Evolutionary conservation across 2,329 filamentous ascomycete genomes (phyloP), one percentile per base, ranked within the genome.

Genomic region (Sporothrix protearum): DNA sequence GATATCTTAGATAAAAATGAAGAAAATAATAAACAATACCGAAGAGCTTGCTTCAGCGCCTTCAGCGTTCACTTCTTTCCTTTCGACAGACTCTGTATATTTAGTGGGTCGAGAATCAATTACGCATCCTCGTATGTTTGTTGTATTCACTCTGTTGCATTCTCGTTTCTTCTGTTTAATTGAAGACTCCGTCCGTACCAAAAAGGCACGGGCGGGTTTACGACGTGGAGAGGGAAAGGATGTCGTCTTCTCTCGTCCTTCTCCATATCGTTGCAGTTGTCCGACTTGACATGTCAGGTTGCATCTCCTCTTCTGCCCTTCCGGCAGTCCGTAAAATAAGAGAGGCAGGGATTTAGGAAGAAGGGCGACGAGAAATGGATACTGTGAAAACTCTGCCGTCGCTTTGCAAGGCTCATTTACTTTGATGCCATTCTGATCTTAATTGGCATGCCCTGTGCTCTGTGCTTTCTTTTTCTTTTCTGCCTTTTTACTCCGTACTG

Each of bases 281-380:
- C 67, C 57, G 33, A 69, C 57, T 64, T 69, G 71, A 72, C 57
- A 49, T 45, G 71, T 72, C 67, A 69, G 66, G 70, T 71, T 63
- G 55, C 70, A 71, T 68, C 45, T 53, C 14, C 30, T 28, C 45
- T 7, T 22, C 22, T 8, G n/a, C n/a, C 30, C 16, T 61, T 57
- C 63, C 70, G 53, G 70, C 70, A 69, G 66, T 61, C 64, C 55
- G 71, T 55, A 64, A 57, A 49, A 16, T 49, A 9, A 45, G 36
- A 7, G 10, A 64, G 25, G 49, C 10, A 64, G 30, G n/a, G 16
- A 49, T 45, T 53, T n/a, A 59, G 51, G 14, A 16, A 64, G 36
- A 47, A 59, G n/a, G 19, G 9, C 28, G 39, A 57, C 51, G 3
- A 57, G 4, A 49, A 63, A 25, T 19, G 28, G 39, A 47, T 9